These are phyloP conservation scores for Themeda triandra DNA, from an alignment of 176 grass and related monocot species.

Conservation along the genomic window DNA sequence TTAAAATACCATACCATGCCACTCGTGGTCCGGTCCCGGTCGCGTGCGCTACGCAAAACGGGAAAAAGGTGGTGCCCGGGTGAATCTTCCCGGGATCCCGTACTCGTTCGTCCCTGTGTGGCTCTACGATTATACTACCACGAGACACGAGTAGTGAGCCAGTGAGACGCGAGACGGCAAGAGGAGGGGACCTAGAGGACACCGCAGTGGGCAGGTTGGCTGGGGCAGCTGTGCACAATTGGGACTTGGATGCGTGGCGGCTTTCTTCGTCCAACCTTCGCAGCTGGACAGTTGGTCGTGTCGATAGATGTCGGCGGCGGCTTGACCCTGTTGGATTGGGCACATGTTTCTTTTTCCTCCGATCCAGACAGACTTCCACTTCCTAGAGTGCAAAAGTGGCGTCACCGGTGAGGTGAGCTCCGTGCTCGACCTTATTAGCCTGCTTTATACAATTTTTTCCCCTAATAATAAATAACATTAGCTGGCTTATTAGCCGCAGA, in stretches of 20 bases:
- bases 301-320: not conserved
- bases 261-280: not conserved
- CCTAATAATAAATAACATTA: no score
- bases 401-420: not conserved
- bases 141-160: not conserved
- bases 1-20: conserved; percentile 30
- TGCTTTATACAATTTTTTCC: no score
- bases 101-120: conserved; percentile 32
- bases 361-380: no score
- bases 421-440: no score
- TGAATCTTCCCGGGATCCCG: conserved; percentile 51
- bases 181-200: no score
- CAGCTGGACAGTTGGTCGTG: not conserved
- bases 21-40: not conserved
- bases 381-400: no score
- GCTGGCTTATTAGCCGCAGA: no score
- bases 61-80: not conserved
- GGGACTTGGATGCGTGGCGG: conserved; percentile 1
- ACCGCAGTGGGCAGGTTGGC: not conserved
- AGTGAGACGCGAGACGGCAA: not conserved
- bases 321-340: not conserved
- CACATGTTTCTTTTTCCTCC: not conserved
- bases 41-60: no score
- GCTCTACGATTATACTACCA: no score
- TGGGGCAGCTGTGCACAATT: not conserved